Evolutionary conservation across 1,139 yeast genomes (phyloP), one percentile per base, ranked within the genome.

Genomic region (Hyphopichia wangnamkhiaoensis): DNA sequence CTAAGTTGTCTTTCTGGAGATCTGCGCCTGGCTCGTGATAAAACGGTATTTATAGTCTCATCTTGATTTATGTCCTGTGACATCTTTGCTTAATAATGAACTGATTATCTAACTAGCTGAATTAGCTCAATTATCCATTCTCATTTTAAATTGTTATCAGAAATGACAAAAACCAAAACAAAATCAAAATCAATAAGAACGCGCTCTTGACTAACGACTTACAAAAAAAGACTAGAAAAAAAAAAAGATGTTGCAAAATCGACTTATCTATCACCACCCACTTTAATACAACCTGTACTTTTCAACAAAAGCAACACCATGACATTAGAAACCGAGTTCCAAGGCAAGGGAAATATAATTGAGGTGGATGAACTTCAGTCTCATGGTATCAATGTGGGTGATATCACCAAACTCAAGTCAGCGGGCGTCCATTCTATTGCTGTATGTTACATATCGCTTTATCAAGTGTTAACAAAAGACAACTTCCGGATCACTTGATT

Each of bases 401-500:
- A 80, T 55, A 70, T 80, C 35, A 70, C 68, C 27, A 79, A 79
- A 52, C 58, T 79, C 39, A 74, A 71, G 45, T 54, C 73, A 1
- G 73, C 78, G 13, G 85, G 84, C 1, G 65, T 80, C 14, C 75
- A 69, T 47, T 75, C 82, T 4, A 19, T 30, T 12, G 33, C 33
- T 7, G 33, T 30, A 30, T 30, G 33, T 18, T 12, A 5, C 14
- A 25, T n/a, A 5, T 25, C 10, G 24, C n/a, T n/a, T n/a, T n/a
- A n/a, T n/a, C n/a, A n/a, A n/a, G n/a, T n/a, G n/a, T n/a, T n/a
- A n/a, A n/a, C n/a, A n/a, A n/a, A n/a, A n/a, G n/a, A 21, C 24
- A 21, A 21, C 24, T 10, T 21, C 10, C 7, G 24, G 9, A 10
- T 10, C 7, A 21, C 9, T 10, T 7, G 10, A 21, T 10, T n/a